Evolutionary conservation across 306 rosid species (phyloP), one percentile per base, ranked within the genome.

Genomic region (Lathyrus aphaca): DNA sequence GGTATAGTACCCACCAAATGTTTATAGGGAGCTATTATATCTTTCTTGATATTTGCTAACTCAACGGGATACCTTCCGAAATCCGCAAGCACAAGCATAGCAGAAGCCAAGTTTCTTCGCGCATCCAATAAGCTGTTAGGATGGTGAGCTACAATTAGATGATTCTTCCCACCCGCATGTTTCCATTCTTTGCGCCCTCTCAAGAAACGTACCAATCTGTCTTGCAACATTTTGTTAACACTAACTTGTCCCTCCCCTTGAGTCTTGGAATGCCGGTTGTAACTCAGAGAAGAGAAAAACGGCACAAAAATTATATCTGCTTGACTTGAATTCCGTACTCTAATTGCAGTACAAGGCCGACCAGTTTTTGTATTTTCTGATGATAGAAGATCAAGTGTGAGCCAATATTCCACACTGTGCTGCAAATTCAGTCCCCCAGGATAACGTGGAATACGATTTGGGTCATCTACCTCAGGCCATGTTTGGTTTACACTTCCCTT

Each of bases 361-460:
- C 60, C 65, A 21, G 76, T 58, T 61, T 79, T 70, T 3, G 73
- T 75, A 10, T 48, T 42, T 29, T 86, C 67, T 4, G 95, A 88
- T 0, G 86, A 81, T 9, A 95, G 68, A 83, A 95, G 95, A 89
- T 89, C 97, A 74, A 95, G 99, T 32, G 95, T 91, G 75, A 91
- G 92, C 99, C 99, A 94, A 55, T 95, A 91, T 29, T 87, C 99
- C 8, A 87, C 58, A 57, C 96, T 91, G 69, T 95, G 99, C 79
- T 95, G 99, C 48, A 88, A 85, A 81, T 95, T 95, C 71, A 95
- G 63, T 62, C 99, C 99, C 66, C 99, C 99, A 0, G 99, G 97
- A 69, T 94, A 89, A 21, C 60, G 57, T 6, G 97, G 97, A 54
- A 94, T 74, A 38, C 0, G 75, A 70, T 68, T 74, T 1, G 72